phyloP scores from a whole-genome alignment of 495 filamentous ascomycete genomes.

The Penicillium chermesinum region DNA sequence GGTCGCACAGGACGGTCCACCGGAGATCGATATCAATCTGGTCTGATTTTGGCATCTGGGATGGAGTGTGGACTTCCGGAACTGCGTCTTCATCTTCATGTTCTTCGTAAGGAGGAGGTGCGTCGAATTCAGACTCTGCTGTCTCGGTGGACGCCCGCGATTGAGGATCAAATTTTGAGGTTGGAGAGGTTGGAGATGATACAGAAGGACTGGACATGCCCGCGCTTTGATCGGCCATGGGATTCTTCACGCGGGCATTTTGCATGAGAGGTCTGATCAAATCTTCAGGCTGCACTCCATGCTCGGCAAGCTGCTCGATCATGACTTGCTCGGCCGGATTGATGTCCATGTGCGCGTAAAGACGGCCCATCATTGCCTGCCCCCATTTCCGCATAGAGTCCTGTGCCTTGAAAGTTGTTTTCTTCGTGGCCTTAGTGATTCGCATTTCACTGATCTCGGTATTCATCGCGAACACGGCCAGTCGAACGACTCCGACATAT shows the following conservation, averaged over 20 bases:
- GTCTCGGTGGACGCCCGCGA: constrained; percentile 27
- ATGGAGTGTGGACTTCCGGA: constrained; percentile 70
- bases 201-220: constrained; percentile 27
- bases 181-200: constrained; percentile 25
- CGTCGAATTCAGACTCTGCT: constrained; percentile 31
- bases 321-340: constrained; percentile 85
- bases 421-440: constrained; percentile 53
- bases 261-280: constrained; percentile 84
- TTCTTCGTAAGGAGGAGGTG: constrained; percentile 68
- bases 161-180: constrained; percentile 20
- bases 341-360: constrained; percentile 97
- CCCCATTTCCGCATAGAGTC: constrained; percentile 93
- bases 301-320: constrained; percentile 93
- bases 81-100: constrained; percentile 61
- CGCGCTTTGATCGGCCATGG: constrained; percentile 58
- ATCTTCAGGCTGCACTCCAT: constrained; percentile 81
- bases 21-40: constrained; percentile 94
- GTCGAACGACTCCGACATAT: constrained; percentile 82
- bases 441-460: constrained; percentile 57
- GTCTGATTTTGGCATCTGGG: constrained; percentile 69
- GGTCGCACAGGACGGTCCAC: constrained; percentile 95
- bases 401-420: constrained; percentile 57
- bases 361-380: constrained; percentile 90
- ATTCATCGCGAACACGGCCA: constrained; percentile 74
- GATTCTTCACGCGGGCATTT: constrained; percentile 90